Base-by-base conservation (phyloP, 257 asterid genomes). In the Datura wrightii region DNA sequence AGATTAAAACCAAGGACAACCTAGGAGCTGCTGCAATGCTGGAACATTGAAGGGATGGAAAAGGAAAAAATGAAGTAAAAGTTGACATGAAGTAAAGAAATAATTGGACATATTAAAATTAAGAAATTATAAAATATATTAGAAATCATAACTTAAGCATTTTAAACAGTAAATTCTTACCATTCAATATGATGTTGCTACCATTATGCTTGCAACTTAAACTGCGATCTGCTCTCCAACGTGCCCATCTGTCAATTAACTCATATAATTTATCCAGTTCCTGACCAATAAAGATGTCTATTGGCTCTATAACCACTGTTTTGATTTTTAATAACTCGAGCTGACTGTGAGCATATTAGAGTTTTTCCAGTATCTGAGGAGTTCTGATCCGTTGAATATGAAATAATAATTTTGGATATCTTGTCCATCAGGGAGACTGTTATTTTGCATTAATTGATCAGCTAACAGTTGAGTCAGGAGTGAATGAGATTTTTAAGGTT, bases 361-460 rank as follows among this genome's bases (percentile, higher is more conserved):
- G 41, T 74, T 46, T 46, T 15, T 72, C 42, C 19, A 19, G 11
- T 72, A 46, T 46, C 19, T 36, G 19, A 11, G 10, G 46, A 18
- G n/a, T 72, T 53, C 81, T 74, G 81, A 48, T 24, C 44, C 60
- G 3, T 74, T 74, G 60, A 11, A 72, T 46, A 72, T 72, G 58
- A 14, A 42, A 14, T 71, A 31, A 71, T 74, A 74, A 74, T 74
- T 48, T 74, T 74, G 9, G 24, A 74, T 48, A 74, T 48, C 81
- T 34, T 50, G 44, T 13, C 13, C 19, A 74, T 74, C 19, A 11
- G 42, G 37, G 81, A 48, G 41, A 24, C 10, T 74, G 19, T 74
- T 74, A 48, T 24, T 48, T 74, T 15, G 9, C 44, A 24, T 74
- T 67, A 24, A 13, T 19, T 50, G 81, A 74, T 74, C 81, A 48